Conservation (phyloP, 331 rosid genomes). For the Quercus lobata region DNA sequence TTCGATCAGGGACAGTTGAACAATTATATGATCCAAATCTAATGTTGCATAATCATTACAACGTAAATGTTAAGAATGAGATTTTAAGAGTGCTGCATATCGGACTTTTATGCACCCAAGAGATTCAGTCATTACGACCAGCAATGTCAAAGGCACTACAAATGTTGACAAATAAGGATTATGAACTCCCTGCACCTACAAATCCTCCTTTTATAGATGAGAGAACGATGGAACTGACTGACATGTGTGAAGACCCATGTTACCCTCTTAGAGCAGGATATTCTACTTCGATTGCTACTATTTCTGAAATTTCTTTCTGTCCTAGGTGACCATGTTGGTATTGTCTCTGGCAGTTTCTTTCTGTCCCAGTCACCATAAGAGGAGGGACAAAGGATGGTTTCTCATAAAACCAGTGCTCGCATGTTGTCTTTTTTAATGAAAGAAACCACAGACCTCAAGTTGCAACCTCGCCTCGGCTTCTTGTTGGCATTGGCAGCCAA, state of each 20-base stretch:
- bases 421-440: not conserved
- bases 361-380: not conserved
- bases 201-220: conserved; percentile 90
- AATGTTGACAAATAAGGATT: conserved; percentile 70
- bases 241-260: conserved; percentile 38
- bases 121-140: conserved; percentile 66
- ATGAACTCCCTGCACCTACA: conserved; percentile 60
- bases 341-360: not conserved
- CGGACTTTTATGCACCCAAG: conserved; percentile 91
- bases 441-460: not conserved
- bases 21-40: conserved; percentile 68
- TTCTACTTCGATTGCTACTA: conserved; percentile 51
- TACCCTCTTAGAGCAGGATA: conserved; percentile 26
- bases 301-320: conserved; percentile 62
- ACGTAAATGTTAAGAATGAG: conserved; percentile 30
- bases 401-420: not conserved
- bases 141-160: conserved; percentile 68
- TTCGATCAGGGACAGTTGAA: conserved; percentile 53
- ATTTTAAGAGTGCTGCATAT: conserved; percentile 66
- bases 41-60: conserved; percentile 36
- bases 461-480: not conserved
- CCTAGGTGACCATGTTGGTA: conserved; percentile 51
- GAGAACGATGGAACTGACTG: conserved; percentile 73
- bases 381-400: not conserved
- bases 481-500: not conserved